Percentiles rank a stretch among this genome's conserved stretches.
Evolutionary conservation across 148 eudicot species (phyloP).

Genomic region (Heliamphora exappendiculata): DNA sequence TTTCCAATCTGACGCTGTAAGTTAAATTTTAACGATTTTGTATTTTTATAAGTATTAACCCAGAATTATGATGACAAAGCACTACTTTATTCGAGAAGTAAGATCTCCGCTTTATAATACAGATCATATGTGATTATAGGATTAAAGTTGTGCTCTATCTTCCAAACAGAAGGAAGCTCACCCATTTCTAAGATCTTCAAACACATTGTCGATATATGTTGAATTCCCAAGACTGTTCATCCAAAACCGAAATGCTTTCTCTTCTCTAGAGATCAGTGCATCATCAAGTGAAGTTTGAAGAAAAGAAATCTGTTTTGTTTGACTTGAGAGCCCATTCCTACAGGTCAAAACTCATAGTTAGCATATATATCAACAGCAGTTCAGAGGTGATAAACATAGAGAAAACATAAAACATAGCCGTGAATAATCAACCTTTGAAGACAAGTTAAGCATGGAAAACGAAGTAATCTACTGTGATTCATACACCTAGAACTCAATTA

Average conservation of each 20-base stretch:
- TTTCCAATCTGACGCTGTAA: neutral
- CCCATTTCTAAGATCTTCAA: conserved; percentile 99
- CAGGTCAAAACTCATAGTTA: conserved; percentile 20
- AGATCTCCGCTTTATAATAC: neutral
- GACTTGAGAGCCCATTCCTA: conserved; percentile 94
- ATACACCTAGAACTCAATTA: neutral
- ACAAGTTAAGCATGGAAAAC: neutral
- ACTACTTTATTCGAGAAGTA: neutral
- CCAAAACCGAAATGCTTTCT: conserved; percentile 91
- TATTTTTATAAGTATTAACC: too few species aligned
- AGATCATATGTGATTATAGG: neutral
- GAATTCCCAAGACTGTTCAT: conserved; percentile 88
- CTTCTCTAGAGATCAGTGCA: conserved; percentile 81
- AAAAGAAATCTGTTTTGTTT: conserved; percentile 80
- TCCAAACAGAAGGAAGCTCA: conserved; percentile 26
- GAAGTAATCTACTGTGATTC: neutral
- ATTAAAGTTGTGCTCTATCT: neutral
- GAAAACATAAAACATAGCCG: neutral
- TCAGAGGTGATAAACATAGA: neutral
- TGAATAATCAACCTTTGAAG: neutral
- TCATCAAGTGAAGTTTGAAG: conserved; percentile 77
- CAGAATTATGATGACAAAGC: neutral
- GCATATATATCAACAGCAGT: neutral
- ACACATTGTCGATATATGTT: conserved; percentile 72
- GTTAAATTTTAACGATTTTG: too few species aligned